These are phyloP conservation scores for Limtongozyma cylindracea DNA, from an alignment of 805 yeast genomes.

Conservation along the genomic window DNA sequence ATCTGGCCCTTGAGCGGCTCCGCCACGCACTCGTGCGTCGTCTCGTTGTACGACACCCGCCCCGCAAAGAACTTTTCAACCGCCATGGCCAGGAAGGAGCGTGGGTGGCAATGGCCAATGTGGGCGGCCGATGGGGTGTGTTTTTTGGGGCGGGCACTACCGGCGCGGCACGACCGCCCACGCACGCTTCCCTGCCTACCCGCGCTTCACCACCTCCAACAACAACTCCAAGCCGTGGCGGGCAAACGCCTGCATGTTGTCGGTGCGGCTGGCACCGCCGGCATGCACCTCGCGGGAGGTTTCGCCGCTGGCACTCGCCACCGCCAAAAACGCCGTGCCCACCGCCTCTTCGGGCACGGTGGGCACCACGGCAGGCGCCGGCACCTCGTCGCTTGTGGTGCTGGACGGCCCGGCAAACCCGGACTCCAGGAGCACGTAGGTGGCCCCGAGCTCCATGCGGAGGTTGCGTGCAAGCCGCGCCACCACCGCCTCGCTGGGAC, in stretches of 20 bases:
- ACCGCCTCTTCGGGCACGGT: conserved; percentile 9
- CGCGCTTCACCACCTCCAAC: conserved; percentile 18
- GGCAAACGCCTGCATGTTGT: conserved; percentile 62
- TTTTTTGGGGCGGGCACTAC: no score
- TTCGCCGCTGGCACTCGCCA: conserved; percentile 39
- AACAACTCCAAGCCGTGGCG: conserved; percentile 34
- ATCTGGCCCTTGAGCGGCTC: conserved; percentile 42
- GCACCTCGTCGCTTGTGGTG: conserved; percentile 6
- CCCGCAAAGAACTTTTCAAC: conserved; percentile 69
- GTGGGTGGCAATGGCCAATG: no score
- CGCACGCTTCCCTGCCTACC: no score
- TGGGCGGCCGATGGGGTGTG: no score
- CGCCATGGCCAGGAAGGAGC: no score
- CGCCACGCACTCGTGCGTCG: conserved; percentile 42
- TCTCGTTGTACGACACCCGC: conserved; percentile 36
- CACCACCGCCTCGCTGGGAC: conserved; percentile 60
- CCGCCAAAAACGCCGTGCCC: conserved; percentile 52
- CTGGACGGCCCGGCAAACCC: conserved; percentile 68
- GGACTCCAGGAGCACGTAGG: conserved; percentile 62
- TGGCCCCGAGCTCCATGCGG: conserved; percentile 58
- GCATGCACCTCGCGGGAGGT: conserved; percentile 20
- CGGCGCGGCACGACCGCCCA: no score
- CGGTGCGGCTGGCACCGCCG: conserved; percentile 21
- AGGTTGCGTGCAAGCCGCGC: conserved; percentile 55
- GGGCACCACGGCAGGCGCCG: no score